Evolutionary conservation across 2,329 filamentous ascomycete genomes (phyloP).

Genomic region (Aspergillus jensenii): DNA sequence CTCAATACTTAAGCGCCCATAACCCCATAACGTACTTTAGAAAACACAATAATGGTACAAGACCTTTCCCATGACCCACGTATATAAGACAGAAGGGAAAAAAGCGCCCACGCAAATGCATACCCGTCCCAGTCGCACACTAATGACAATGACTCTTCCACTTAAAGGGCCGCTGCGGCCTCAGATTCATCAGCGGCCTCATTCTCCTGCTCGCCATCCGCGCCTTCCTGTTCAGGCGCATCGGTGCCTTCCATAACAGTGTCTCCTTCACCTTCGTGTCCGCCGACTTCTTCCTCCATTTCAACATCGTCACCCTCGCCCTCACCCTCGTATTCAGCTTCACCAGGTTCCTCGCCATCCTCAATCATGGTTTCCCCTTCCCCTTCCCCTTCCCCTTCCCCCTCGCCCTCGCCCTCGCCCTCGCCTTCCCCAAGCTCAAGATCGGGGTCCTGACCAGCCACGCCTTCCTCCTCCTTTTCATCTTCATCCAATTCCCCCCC

Average conservation of each 20-base stretch:
- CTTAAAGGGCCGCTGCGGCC: neutral
- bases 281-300: slow-evolving; percentile 13
- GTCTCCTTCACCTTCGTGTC: slow-evolving; percentile 18
- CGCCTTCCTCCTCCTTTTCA: slow-evolving; percentile 18
- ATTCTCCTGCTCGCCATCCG: slow-evolving; percentile 16
- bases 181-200: slow-evolving; percentile 18
- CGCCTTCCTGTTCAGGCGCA: slow-evolving; percentile 9
- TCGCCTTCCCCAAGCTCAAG: slow-evolving; percentile 10
- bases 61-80: neutral
- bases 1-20: neutral
- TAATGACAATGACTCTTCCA: neutral
- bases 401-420: slow-evolving; percentile 13
- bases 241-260: slow-evolving; percentile 1
- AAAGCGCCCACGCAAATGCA: neutral
- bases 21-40: neutral
- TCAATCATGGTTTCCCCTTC: slow-evolving; percentile 20
- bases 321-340: neutral
- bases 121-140: neutral
- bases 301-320: slow-evolving; percentile 12
- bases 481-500: slow-evolving; percentile 22
- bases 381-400: slow-evolving; percentile 11
- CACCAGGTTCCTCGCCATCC: slow-evolving; percentile 1
- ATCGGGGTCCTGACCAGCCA: slow-evolving; percentile 13
- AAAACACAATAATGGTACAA: neutral
- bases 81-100: neutral